phyloP scores from a whole-genome alignment of 139 green algal genomes.

The Picochlorum costavermella region DNA sequence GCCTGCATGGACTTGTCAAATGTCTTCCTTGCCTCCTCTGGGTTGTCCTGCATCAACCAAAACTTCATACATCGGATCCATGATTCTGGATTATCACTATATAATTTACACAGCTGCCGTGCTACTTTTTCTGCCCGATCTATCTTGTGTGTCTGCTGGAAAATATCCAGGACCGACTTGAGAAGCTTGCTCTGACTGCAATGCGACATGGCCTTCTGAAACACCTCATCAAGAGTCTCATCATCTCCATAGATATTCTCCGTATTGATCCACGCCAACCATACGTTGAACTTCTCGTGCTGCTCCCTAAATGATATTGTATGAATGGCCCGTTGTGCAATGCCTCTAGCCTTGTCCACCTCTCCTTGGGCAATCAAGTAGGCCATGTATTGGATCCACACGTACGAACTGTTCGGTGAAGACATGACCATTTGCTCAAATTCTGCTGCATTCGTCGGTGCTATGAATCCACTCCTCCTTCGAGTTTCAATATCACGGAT shows the following conservation, averaged over 20 bases:
- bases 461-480: slow-evolving; percentile 7
- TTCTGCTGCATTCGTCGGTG: slow-evolving; percentile 54
- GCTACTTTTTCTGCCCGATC: slow-evolving; percentile 43
- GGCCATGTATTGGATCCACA: slow-evolving; percentile 96
- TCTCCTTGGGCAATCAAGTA: slow-evolving; percentile 75
- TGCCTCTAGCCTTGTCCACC: slow-evolving; percentile 51
- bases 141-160: slow-evolving; percentile 44
- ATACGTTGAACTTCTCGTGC: slow-evolving; percentile 90
- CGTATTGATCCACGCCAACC: slow-evolving; percentile 90
- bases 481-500: slow-evolving; percentile 48
- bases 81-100: slow-evolving; percentile 70
- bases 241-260: slow-evolving; percentile 81
- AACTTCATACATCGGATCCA: slow-evolving; percentile 63
- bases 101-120: slow-evolving; percentile 72
- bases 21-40: slow-evolving; percentile 29
- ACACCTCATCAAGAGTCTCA: slow-evolving; percentile 65
- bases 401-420: slow-evolving; percentile 65
- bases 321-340: slow-evolving; percentile 69
- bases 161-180: slow-evolving; percentile 44
- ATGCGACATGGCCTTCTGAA: slow-evolving; percentile 67
- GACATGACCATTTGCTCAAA: slow-evolving; percentile 77
- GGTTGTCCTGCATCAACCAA: slow-evolving; percentile 33
- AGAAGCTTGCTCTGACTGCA: slow-evolving; percentile 77
- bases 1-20: slow-evolving; percentile 60
- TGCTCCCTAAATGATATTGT: slow-evolving; percentile 49